These are phyloP conservation scores for Backusella liffmaniae DNA, from an alignment of 192 early-diverging fungal species.

Conservation along the genomic window DNA sequence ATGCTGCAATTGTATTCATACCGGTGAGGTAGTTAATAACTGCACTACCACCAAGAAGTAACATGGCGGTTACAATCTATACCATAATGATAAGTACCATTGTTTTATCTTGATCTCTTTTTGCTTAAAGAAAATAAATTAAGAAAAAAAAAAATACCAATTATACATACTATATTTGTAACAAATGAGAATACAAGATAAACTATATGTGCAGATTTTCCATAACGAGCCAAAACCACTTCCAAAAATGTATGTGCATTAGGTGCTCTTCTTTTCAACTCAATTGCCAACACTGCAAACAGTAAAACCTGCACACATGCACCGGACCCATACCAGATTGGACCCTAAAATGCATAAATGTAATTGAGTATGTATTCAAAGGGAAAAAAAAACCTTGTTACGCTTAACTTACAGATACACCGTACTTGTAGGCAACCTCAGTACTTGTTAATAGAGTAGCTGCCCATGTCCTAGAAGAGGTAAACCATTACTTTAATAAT, in stretches of 20 bases:
- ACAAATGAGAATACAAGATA: slow-evolving; percentile 54
- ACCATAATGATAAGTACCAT: not conserved
- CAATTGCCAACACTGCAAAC: slow-evolving; percentile 74
- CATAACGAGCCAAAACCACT: slow-evolving; percentile 66
- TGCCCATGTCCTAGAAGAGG: slow-evolving; percentile 43
- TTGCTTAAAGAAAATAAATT: not conserved
- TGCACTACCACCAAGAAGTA: slow-evolving; percentile 67
- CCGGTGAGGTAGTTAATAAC: slow-evolving; percentile 66
- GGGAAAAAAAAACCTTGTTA: not conserved
- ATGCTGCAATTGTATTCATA: slow-evolving; percentile 61
- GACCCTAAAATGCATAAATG: slow-evolving; percentile 25
- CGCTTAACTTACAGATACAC: slow-evolving; percentile 43
- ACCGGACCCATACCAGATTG: slow-evolving; percentile 67
- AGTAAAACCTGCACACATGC: slow-evolving; percentile 68
- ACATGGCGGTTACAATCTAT: slow-evolving; percentile 73
- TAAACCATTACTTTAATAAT: not conserved
- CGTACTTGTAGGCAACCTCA: slow-evolving; percentile 70
- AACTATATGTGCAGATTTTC: slow-evolving; percentile 56
- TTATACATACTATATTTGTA: slow-evolving; percentile 44
- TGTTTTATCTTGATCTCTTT: not conserved
- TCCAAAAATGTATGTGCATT: slow-evolving; percentile 77
- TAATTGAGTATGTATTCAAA: not conserved
- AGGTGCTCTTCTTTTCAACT: slow-evolving; percentile 68
- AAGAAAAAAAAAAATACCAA: not conserved
- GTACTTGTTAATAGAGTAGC: slow-evolving; percentile 69